phyloP scores from a whole-genome alignment of 192 early-diverging fungal genomes.

The Spizellomyces punctatus region DNA sequence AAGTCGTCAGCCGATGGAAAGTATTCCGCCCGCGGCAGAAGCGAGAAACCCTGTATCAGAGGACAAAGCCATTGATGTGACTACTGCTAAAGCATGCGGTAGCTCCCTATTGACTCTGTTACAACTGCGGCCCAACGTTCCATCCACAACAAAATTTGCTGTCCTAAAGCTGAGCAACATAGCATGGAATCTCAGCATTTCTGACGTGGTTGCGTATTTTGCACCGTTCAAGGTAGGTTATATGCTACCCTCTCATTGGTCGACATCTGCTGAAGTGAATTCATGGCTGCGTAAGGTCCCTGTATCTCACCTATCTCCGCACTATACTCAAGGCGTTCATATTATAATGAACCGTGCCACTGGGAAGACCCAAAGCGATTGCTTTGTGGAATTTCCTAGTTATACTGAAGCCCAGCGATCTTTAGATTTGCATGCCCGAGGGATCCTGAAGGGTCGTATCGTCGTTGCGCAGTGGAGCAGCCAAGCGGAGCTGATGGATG shows the following conservation, averaged over 20 bases:
- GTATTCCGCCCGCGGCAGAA: too few species aligned
- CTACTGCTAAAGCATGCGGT: background rate
- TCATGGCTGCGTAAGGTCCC: constrained; percentile 34
- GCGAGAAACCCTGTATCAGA: too few species aligned
- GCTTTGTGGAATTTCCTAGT: constrained; percentile 66
- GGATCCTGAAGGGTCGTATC: constrained; percentile 63
- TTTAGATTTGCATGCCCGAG: constrained; percentile 56
- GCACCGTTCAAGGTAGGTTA: constrained; percentile 14
- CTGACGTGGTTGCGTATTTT: constrained; percentile 41
- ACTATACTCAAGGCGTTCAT: constrained; percentile 46
- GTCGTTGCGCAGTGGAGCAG: constrained; percentile 46
- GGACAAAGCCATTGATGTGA: background rate
- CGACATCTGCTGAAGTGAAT: constrained; percentile 4
- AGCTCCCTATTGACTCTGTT: constrained; percentile 19
- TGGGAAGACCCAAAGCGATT: constrained; percentile 73
- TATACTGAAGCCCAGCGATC: constrained; percentile 54
- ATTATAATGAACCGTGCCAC: constrained; percentile 64
- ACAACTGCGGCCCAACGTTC: constrained; percentile 31
- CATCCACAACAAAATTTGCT: constrained; percentile 27
- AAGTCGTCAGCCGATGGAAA: too few species aligned
- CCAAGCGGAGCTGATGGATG: constrained; percentile 38
- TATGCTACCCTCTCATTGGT: background rate
- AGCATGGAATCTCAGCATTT: constrained; percentile 38
- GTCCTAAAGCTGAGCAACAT: constrained; percentile 44
- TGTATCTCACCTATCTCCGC: constrained; percentile 29